A percentile compares a stretch with the other conserved stretches of the same genome.
Conservation (phyloP, 495 filamentous ascomycete genomes). For the Neurospora tetrasperma region DNA sequence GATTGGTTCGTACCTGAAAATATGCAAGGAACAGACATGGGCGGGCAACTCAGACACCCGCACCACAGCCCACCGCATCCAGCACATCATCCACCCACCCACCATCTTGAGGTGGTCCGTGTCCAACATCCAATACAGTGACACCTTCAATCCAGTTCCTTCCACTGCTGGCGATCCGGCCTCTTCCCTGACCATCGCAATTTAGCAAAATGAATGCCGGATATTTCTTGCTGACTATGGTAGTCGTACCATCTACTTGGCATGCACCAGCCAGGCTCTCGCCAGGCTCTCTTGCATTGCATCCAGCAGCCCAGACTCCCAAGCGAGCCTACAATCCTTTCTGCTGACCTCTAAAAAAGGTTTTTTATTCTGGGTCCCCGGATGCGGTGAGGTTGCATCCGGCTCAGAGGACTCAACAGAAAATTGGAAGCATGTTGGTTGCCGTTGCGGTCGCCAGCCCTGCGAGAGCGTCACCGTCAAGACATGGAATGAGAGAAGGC, state of each 20-base stretch:
- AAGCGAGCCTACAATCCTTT: background rate
- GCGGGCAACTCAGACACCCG: conserved; percentile 2
- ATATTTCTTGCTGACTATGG: background rate
- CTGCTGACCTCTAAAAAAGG: background rate
- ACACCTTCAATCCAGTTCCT: background rate
- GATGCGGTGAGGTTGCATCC: background rate
- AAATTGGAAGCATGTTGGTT: background rate
- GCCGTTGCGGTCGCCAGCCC: background rate
- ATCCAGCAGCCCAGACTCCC: background rate
- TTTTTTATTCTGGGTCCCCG: background rate
- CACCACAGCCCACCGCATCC: background rate
- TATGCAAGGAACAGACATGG: conserved; percentile 14
- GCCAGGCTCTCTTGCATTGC: background rate
- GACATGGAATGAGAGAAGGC: background rate
- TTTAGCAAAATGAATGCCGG: background rate
- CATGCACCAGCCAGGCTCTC: background rate
- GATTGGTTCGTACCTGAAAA: conserved; percentile 9
- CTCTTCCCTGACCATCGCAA: background rate
- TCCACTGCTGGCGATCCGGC: background rate
- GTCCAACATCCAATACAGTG: background rate
- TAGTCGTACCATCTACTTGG: background rate
- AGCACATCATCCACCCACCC: background rate
- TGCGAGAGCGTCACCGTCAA: background rate
- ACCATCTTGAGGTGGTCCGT: background rate
- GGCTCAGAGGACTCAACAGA: background rate